A percentile compares a stretch with the other conserved stretches of the same genome.
These are phyloP conservation scores for Metschnikowia continentalis DNA, from an alignment of 805 yeast species.

Conservation along the genomic window DNA sequence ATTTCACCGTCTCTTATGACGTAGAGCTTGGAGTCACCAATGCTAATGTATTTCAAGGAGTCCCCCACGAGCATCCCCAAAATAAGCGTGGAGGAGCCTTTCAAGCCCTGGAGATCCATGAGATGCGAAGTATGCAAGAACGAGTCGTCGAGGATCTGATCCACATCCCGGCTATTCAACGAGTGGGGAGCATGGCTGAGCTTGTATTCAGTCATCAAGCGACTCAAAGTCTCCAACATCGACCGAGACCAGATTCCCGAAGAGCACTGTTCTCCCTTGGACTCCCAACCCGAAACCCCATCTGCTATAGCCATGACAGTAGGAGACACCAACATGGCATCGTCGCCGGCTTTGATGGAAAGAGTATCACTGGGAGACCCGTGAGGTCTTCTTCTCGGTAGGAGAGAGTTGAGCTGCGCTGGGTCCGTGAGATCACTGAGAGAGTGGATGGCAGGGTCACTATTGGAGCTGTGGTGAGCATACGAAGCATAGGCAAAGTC, in stretches of 20 bases:
- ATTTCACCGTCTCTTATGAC: conserved; percentile 46
- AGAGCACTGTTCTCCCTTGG: conserved; percentile 35
- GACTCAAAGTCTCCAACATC: conserved; percentile 47
- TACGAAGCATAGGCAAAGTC: conserved; percentile 43
- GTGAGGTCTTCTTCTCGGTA: conserved; percentile 48
- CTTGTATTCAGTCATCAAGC: conserved; percentile 44
- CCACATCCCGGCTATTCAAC: conserved; percentile 40
- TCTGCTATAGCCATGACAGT: conserved; percentile 52
- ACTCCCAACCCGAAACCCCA: conserved; percentile 56
- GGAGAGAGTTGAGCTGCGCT: conserved; percentile 39
- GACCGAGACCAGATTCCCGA: conserved; percentile 53
- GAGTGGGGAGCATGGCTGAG: conserved; percentile 33
- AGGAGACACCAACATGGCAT: conserved; percentile 53
- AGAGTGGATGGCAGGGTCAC: conserved; percentile 42
- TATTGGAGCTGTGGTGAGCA: conserved; percentile 42
- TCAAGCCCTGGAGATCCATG: conserved; percentile 45
- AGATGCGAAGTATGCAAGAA: conserved; percentile 45
- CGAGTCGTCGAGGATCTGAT: conserved; percentile 43
- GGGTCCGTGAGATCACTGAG: conserved; percentile 50
- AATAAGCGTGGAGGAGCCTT: conserved; percentile 49
- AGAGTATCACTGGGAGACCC: conserved; percentile 52
- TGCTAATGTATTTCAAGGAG: conserved; percentile 43
- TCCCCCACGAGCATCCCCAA: conserved; percentile 48
- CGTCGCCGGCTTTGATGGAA: conserved; percentile 52
- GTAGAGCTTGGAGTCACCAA: conserved; percentile 49